Base-by-base conservation (phyloP, 495 filamentous ascomycete species). In the Xylaria telfairii region DNA sequence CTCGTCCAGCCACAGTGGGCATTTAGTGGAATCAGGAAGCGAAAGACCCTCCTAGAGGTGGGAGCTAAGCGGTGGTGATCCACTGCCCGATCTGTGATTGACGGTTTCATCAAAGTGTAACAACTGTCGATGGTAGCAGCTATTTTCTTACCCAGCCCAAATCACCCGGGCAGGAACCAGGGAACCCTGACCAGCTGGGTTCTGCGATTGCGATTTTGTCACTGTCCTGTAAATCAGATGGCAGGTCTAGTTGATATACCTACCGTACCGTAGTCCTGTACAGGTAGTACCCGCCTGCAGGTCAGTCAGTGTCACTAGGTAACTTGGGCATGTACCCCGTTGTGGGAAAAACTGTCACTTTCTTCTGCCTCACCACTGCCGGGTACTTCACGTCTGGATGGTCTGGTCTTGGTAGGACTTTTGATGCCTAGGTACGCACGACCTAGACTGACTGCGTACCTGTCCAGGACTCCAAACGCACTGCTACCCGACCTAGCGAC, bases 401-500 rank as follows among this genome's bases (percentile, higher is more conserved):
- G n/a, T 37, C n/a, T 34, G 28, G 41, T 69, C 56, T 60, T 62
- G 54, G 67, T 69, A 69, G 57, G 56, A 61, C 54, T 69, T 61
- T 37, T 59, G 64, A 41, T 67, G 47, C 65, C 32, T 37, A 61
- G 57, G 28, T 66, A 24, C 46, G 8, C 32, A 49, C 47, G 26
- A 32, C 32, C 30, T 41, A n/a, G 41, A 26, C 17, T 21, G 2
- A 0, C 9, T 64, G 19, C 17, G 9, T 28, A 10, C 19, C 47
- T 13, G 15, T 56, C 65, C 28, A 54, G 65, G 37, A 67, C 65
- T 67, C 44, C 67, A 60, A 68, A 68, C 67, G 44, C 67, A 69
- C 67, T 69, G 67, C 67, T 69, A 69, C 67, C 67, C 67, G 42
- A 68, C 41, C 66, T n/a, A 61, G 26, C 56, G 19, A 56, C 32